phyloP scores from a whole-genome alignment of 225 moss, liverwort and hornwort species.

The Antitrichia curtipendula region DNA sequence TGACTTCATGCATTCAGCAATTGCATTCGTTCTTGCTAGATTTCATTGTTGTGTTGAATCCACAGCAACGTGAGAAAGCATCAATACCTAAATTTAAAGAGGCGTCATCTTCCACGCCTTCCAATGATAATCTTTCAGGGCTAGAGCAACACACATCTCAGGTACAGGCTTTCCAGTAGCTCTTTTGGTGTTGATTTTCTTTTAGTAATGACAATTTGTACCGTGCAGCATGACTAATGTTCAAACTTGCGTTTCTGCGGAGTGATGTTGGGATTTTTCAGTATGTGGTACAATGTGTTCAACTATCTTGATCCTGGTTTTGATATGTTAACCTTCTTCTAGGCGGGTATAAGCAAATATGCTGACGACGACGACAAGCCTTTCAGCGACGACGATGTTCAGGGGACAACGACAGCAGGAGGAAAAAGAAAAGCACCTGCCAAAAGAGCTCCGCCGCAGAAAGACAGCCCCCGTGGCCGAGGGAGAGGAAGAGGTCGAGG shows the following conservation, averaged over 20 bases:
- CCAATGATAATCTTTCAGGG: conserved; percentile 1
- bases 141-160: conserved; percentile 23
- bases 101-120: conserved; percentile 19
- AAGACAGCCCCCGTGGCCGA: conserved; percentile 25
- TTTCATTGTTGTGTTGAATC: neutral
- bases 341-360: conserved; percentile 14
- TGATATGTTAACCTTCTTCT: neutral
- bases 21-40: neutral
- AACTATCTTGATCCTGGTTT: neutral
- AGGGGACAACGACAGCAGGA: neutral
- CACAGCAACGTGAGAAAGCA: conserved; percentile 53
- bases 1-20: neutral
- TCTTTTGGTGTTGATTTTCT: neutral
- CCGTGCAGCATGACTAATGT: neutral
- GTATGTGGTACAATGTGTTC: neutral
- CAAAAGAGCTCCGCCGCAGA: conserved; percentile 1
- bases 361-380: conserved; percentile 14
- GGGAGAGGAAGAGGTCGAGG: conserved; percentile 48
- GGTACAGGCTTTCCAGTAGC: neutral
- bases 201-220: neutral
- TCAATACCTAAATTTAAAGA: conserved; percentile 32
- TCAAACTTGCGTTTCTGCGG: neutral
- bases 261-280: neutral
- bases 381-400: conserved; percentile 31
- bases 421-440: conserved; percentile 30